These are phyloP conservation scores for Beauveria asiatica DNA, from an alignment of 2,329 filamentous ascomycete species.

Conservation along the genomic window DNA sequence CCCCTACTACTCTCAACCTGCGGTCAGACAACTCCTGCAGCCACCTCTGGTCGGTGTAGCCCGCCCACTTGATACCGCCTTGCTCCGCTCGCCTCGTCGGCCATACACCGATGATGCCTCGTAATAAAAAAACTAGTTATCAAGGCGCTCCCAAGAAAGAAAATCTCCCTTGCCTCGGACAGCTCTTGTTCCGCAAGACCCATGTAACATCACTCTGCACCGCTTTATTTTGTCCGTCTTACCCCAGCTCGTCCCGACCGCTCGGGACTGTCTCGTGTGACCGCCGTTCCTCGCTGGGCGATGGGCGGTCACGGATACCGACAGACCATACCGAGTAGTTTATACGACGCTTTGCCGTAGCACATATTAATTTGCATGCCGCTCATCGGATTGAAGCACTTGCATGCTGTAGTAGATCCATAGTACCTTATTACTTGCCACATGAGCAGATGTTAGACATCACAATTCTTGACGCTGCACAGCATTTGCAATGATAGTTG, in stretches of 20 bases:
- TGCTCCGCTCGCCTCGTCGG: not conserved
- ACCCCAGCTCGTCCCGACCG: conserved; percentile 5
- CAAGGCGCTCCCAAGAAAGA: not conserved
- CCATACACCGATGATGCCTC: not conserved
- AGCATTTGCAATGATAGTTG: not conserved
- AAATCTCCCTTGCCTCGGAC: not conserved
- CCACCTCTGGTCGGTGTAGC: not conserved
- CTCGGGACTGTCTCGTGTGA: not conserved
- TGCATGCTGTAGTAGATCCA: too few relatives aligned
- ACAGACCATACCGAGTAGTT: not conserved
- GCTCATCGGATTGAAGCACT: too few relatives aligned
- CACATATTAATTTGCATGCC: too few relatives aligned
- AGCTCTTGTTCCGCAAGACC: not conserved
- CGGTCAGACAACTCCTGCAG: conserved; percentile 1
- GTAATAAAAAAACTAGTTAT: not conserved
- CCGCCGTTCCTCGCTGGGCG: not conserved
- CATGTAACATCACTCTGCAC: not conserved
- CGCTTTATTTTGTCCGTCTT: not conserved
- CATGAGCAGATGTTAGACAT: too few relatives aligned
- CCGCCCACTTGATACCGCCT: not conserved
- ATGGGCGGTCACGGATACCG: not conserved
- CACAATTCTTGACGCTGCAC: too few relatives aligned
- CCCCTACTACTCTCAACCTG: not conserved
- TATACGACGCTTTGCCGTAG: too few relatives aligned
- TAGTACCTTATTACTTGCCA: too few relatives aligned